Base-by-base conservation (phyloP, 805 yeast genomes). In the Candida alai region DNA sequence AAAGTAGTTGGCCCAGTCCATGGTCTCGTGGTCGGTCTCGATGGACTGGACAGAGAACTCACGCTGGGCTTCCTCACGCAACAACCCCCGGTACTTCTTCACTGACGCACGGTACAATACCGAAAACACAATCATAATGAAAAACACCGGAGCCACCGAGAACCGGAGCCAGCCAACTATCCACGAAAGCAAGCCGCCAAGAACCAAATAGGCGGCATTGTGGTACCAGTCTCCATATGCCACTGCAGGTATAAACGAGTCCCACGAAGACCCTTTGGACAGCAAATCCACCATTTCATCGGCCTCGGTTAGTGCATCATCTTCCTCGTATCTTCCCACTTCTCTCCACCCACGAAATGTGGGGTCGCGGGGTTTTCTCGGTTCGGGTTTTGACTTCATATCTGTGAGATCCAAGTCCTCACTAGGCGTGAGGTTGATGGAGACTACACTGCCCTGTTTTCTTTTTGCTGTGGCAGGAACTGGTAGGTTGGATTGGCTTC, bases 171-270 rank as follows among this genome's bases (percentile, higher is more conserved):
- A 74, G 7, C 97, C 99, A 25, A 85, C 48, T 3, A 80, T 45
- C 80, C 90, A 89, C 4, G 95, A 84, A 11, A 83, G 54, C 10
- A 84, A 54, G 0, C 84, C 88, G 5, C 83, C 87, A 15, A 73
- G 55, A 19, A 83, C 66, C 38, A 87, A 63, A 23, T 80, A 70
- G 0, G 76, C 96, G n/a, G 81, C 80, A 34, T 82, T 80, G 57
- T 93, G 97, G 54, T 82, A 93, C 98, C 98, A 93, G 54, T 93
- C 97, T 34, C 98, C 98, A 49, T 84, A 85, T 11, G 77, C 73
- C 23, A 62, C 68, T 19, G 85, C 82, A 6, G 94, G 94, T 35
- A 93, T 62, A 49, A 80, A 74, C 39, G 75, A 70, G 50, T 88
- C 96, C 39, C 89, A 64, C 22, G 84, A 50, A 0, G 97, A 85